Conservation (phyloP, 495 filamentous ascomycete species). For the Aspergillus wentii region DNA sequence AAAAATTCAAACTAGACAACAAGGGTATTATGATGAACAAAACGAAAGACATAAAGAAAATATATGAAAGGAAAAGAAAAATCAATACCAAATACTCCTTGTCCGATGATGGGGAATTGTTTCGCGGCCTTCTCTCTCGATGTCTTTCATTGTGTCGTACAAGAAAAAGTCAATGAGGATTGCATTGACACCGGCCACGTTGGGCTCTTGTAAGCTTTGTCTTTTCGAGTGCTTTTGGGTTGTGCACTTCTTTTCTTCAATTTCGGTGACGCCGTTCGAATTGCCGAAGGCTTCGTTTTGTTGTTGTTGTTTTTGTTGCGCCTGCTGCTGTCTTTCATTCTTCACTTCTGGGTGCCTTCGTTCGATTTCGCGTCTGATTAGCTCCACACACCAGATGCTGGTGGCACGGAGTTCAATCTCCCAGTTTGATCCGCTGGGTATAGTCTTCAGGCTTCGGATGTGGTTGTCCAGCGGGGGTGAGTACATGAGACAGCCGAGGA, state of each 20-base stretch:
- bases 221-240: slow-evolving; percentile 10
- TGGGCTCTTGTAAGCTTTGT: slow-evolving; percentile 14
- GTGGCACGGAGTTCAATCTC: slow-evolving; percentile 86
- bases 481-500: slow-evolving; percentile 76
- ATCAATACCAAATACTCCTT: slow-evolving; percentile 91
- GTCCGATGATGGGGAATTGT: slow-evolving; percentile 87
- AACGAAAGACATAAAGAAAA: too few relatives aligned
- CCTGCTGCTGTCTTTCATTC: slow-evolving; percentile 8
- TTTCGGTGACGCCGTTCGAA: slow-evolving; percentile 1
- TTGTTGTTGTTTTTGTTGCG: neutral
- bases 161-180: slow-evolving; percentile 95
- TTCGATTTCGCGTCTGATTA: slow-evolving; percentile 80
- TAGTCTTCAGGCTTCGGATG: slow-evolving; percentile 54
- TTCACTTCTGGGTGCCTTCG: slow-evolving; percentile 60
- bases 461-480: slow-evolving; percentile 70
- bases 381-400: slow-evolving; percentile 90
- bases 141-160: slow-evolving; percentile 86
- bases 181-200: slow-evolving; percentile 60
- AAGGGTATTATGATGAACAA: too few relatives aligned
- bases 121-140: slow-evolving; percentile 56
- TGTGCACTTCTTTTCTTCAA: slow-evolving; percentile 6
- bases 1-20: too few relatives aligned
- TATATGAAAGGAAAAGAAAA: neutral
- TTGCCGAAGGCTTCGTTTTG: neutral
- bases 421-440: slow-evolving; percentile 71